These are phyloP conservation scores for Paraleonurus japonicus DNA, from an alignment of 257 asterid species.

Conservation along the genomic window DNA sequence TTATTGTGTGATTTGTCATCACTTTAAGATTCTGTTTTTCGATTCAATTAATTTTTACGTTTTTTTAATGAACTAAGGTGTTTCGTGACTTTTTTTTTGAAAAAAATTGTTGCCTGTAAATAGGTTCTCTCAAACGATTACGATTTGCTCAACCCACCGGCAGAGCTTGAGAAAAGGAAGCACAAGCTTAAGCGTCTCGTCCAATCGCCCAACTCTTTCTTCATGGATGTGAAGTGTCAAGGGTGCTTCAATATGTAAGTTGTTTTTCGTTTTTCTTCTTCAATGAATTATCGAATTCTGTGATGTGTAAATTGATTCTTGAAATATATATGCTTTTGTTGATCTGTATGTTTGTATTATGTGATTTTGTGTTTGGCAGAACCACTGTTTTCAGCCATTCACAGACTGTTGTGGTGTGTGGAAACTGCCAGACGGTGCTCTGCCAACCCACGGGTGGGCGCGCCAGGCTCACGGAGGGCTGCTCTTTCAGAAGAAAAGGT, in stretches of 20 bases:
- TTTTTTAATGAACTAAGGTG: background rate
- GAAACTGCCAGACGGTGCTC: conserved; percentile 32
- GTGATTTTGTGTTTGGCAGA: background rate
- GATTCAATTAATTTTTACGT: background rate
- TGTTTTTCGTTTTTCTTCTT: background rate
- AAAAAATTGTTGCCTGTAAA: background rate
- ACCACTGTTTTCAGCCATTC: conserved; percentile 24
- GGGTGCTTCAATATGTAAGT: conserved; percentile 69
- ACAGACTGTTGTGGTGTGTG: conserved; percentile 30
- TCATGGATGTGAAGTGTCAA: conserved; percentile 50
- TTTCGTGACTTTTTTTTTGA: background rate
- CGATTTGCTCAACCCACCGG: conserved; percentile 67
- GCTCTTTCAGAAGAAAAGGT: conserved; percentile 72
- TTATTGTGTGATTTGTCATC: background rate
- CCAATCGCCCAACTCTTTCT: conserved; percentile 23
- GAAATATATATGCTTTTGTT: background rate
- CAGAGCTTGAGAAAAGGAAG: conserved; percentile 73
- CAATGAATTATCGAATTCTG: no score
- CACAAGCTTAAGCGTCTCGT: conserved; percentile 66
- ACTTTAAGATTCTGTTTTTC: background rate
- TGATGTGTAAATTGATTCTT: background rate
- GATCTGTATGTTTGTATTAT: background rate
- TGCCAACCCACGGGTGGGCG: conserved; percentile 61
- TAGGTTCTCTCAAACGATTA: conserved; percentile 56
- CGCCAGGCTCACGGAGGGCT: conserved; percentile 72